Evolutionary conservation across 129 eudicot species (phyloP).

Genomic region (Calendula officinalis): DNA sequence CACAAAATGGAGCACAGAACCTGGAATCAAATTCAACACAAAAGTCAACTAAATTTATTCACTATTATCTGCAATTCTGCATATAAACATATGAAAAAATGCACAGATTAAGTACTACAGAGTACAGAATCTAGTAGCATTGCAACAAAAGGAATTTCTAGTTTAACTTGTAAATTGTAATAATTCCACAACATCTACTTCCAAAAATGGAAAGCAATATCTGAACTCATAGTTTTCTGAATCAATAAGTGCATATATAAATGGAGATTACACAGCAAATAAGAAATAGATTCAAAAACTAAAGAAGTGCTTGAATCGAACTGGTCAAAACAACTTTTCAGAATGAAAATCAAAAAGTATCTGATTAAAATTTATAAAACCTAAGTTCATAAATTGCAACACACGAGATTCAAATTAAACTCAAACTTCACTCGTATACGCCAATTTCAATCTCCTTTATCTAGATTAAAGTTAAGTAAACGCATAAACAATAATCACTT

Average conservation of each 20-base stretch:
- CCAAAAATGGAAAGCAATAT: conserved; percentile 12
- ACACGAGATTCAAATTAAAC: conserved; percentile 9
- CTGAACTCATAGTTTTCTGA: background rate
- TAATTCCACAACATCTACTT: conserved; percentile 10
- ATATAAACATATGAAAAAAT: background rate
- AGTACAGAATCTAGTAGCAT: conserved; percentile 14
- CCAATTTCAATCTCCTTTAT: background rate
- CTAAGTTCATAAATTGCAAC: conserved; percentile 12
- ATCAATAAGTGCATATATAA: conserved; percentile 16
- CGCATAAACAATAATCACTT: conserved; percentile 4
- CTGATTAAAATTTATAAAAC: conserved; percentile 7
- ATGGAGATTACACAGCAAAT: conserved; percentile 8
- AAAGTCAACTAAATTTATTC: conserved; percentile 22
- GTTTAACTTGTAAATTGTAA: conserved; percentile 15
- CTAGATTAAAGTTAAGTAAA: background rate
- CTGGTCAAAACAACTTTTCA: conserved; percentile 8
- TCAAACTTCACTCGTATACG: conserved; percentile 16
- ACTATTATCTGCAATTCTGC: background rate
- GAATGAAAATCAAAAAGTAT: conserved; percentile 3
- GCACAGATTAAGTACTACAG: conserved; percentile 6
- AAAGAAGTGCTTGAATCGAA: conserved; percentile 1
- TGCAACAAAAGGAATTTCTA: conserved; percentile 14
- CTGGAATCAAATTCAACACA: conserved; percentile 21
- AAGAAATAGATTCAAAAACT: background rate
- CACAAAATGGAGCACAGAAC: conserved; percentile 37